Base-by-base conservation (phyloP, 371 early-diverging fungal genomes). In the Sporodiniella umbellata region DNA sequence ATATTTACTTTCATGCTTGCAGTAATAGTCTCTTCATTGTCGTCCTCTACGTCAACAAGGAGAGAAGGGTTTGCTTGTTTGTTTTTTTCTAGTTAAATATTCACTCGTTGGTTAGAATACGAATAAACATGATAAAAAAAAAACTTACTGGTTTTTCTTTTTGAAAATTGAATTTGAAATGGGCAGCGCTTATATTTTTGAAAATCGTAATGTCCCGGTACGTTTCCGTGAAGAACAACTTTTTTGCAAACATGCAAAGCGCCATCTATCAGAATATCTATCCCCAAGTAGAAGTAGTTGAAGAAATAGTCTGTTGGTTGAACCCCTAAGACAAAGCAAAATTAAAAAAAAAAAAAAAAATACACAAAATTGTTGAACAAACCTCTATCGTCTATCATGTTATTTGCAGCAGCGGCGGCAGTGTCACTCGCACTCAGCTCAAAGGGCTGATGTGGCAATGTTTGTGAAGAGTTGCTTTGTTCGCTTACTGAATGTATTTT, bases 191-290 rank as follows among this genome's bases (percentile, higher is more conserved):
- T 79, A 51, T 84, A 89, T 80, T 79, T 74, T 51, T 80, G 80
- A 40, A 89, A 86, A 54, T 87, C 85, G 66, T 78, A 83, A 51
- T 87, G 88, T 2, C 88, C 87, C 12, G 85, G 85, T 0, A 82
- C 58, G 54, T 91, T 91, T n/a, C 79, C 78, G 60, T 91, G 89
- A 47, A 89, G 62, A 6, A 88, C 63, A 25, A 91, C 75, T 65
- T 89, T 91, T 54, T 83, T 84, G 57, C 86, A 82, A 4, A 77
- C 67, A 58, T 91, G 88, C 2, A 68, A 59, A 17, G 59, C 55
- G 6, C 87, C 89, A 57, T 89, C 88, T 52, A 91, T 81, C 12
- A 88, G 56, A 28, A 89, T 64, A 59, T 91, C 91, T 15, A 91
- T 72, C 1, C 91, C 91, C 31, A 84, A 44, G 39, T 80, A 78